These are phyloP conservation scores for Epichloe brachyelytri DNA, from an alignment of 2,329 filamentous ascomycete species.

Conservation along the genomic window DNA sequence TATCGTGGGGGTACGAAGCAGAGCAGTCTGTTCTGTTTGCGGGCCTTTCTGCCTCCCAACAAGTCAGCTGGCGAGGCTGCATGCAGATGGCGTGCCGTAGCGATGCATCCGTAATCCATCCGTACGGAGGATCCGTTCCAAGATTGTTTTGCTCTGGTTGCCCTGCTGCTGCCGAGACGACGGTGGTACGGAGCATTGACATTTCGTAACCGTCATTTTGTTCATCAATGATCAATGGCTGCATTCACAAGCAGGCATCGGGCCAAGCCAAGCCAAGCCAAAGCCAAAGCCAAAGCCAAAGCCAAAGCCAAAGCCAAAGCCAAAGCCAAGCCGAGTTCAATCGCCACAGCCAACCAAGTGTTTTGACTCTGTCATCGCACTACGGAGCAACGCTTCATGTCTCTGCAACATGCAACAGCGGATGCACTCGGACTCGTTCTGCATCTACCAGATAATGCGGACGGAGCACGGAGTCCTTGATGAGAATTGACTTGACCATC, in stretches of 20 bases:
- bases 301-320: too few relatives aligned
- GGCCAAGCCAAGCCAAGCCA: too few relatives aligned
- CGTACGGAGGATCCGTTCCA: neutral
- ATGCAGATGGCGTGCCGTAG: neutral
- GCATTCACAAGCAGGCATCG: neutral
- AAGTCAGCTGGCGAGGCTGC: neutral
- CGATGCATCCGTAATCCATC: too few relatives aligned
- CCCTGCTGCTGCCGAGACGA: neutral
- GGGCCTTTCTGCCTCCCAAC: neutral
- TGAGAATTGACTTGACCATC: too few relatives aligned
- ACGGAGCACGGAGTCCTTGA: too few relatives aligned
- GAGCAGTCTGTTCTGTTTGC: neutral
- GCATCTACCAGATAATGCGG: too few relatives aligned
- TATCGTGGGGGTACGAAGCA: too few relatives aligned
- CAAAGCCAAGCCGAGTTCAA: neutral
- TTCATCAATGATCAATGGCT: neutral
- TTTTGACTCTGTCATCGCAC: neutral
- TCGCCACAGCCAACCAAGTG: neutral
- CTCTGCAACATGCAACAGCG: neutral
- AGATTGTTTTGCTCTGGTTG: neutral
- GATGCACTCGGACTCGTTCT: neutral
- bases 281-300: too few relatives aligned
- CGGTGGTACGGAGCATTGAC: too few relatives aligned
- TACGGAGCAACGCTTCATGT: too few relatives aligned
- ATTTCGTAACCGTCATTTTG: neutral